Percentiles rank a stretch among this genome's conserved stretches.
Evolutionary conservation across 176 grass and related monocot species (phyloP).

Genomic region (Aegilops longissima): DNA sequence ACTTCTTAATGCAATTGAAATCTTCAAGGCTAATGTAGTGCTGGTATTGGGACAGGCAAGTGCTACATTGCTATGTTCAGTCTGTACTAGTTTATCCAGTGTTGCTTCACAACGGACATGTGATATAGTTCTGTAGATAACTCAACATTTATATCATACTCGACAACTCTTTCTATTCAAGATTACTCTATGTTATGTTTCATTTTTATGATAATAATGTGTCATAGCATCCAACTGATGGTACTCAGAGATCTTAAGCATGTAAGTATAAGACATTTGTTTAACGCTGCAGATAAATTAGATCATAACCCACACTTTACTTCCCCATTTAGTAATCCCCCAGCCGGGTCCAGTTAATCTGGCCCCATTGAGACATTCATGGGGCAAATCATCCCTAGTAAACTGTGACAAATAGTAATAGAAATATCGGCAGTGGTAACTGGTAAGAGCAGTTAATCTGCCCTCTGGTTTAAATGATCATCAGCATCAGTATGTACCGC

Average conservation of each 20-base stretch:
- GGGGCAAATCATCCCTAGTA: too few species aligned
- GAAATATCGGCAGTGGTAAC: background rate
- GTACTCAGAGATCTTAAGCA: background rate
- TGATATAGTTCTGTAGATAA: slow-evolving; percentile 6
- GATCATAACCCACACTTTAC: background rate
- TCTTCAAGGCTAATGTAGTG: slow-evolving; percentile 85
- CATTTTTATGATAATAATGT: background rate
- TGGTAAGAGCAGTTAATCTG: background rate
- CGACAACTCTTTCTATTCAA: background rate
- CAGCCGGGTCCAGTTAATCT: too few species aligned
- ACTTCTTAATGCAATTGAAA: slow-evolving; percentile 87
- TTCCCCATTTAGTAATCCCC: too few species aligned
- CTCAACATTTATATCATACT: background rate
- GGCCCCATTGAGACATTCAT: too few species aligned
- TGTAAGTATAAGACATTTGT: background rate
- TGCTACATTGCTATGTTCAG: slow-evolving; percentile 9
- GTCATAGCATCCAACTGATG: background rate
- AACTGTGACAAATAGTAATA: background rate
- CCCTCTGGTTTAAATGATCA: background rate
- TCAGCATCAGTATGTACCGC: background rate
- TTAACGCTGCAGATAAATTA: background rate
- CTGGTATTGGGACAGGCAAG: slow-evolving; percentile 88
- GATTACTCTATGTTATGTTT: background rate
- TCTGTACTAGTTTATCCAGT: background rate
- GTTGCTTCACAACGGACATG: background rate